Percentiles rank a stretch among this genome's conserved stretches.
phyloP scores from a whole-genome alignment of 2,329 filamentous ascomycete genomes.

The Diplodia scrobiculata region DNA sequence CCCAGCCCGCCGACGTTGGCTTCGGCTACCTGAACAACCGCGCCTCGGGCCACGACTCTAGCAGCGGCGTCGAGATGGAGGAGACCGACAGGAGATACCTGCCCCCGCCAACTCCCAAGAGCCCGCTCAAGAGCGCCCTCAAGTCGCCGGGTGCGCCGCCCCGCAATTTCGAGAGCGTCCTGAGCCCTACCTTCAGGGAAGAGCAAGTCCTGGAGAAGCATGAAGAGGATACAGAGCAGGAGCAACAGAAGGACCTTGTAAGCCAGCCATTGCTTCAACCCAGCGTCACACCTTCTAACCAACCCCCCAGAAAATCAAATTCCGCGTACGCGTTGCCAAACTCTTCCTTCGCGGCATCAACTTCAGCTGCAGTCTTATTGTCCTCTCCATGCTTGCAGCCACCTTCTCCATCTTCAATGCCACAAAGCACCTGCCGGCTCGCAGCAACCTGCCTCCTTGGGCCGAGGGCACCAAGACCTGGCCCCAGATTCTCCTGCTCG shows the following conservation, averaged over 20 bases:
- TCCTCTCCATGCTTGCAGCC: constrained; percentile 85
- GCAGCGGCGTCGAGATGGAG: constrained; percentile 57
- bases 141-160: constrained; percentile 82
- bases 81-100: constrained; percentile 53
- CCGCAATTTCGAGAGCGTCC: constrained; percentile 67
- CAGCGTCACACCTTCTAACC: constrained; percentile 41
- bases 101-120: constrained; percentile 66
- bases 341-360: constrained; percentile 92
- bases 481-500: constrained; percentile 84
- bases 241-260: constrained; percentile 86
- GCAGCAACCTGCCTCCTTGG: constrained; percentile 85
- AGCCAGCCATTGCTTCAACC: constrained; percentile 44
- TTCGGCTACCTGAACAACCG: constrained; percentile 82
- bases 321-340: constrained; percentile 87
- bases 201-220: constrained; percentile 84
- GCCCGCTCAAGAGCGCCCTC: constrained; percentile 81
- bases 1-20: constrained; percentile 81
- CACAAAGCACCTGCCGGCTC: constrained; percentile 70
- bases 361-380: constrained; percentile 95
- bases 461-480: constrained; percentile 75
- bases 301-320: constrained; percentile 77
- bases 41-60: constrained; percentile 34
- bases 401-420: constrained; percentile 91
- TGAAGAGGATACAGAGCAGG: constrained; percentile 77
- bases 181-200: constrained; percentile 90